Evolutionary conservation across 148 eudicot genomes (phyloP).

Genomic region (Camellia sinensis): DNA sequence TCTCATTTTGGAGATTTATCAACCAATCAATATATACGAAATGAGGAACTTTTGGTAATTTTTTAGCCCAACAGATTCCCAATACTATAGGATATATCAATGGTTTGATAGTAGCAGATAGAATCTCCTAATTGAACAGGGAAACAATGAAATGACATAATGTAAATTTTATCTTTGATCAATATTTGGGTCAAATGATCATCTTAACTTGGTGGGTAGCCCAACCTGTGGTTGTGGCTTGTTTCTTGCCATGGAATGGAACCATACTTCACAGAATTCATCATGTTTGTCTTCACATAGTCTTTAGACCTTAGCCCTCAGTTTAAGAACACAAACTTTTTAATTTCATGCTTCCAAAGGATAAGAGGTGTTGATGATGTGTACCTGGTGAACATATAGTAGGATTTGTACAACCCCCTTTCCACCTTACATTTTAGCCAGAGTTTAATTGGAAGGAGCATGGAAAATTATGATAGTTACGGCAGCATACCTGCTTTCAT

Average conservation of each 20-base stretch:
- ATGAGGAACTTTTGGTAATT: background rate
- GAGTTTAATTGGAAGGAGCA: background rate
- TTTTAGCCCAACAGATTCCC: background rate
- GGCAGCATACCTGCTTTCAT: background rate
- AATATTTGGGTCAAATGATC: background rate
- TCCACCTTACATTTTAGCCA: background rate
- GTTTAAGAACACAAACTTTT: background rate
- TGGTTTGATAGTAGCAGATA: background rate
- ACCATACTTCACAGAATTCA: background rate
- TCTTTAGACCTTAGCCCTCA: too few relatives aligned
- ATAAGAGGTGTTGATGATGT: background rate
- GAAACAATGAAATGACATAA: background rate
- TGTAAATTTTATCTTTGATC: slow-evolving; percentile 1
- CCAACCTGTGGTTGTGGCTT: background rate
- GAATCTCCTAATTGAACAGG: background rate
- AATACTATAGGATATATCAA: background rate
- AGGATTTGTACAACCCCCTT: background rate
- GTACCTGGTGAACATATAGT: background rate
- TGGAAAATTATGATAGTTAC: background rate
- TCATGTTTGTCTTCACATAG: too few relatives aligned
- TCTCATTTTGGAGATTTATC: background rate
- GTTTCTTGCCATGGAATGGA: background rate
- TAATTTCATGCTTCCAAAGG: background rate
- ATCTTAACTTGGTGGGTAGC: background rate
- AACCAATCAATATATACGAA: background rate